Evolutionary conservation across 1,284 basidiomycete species (phyloP), one percentile per base, ranked within the genome.

Genomic region (Puccinia horiana): DNA sequence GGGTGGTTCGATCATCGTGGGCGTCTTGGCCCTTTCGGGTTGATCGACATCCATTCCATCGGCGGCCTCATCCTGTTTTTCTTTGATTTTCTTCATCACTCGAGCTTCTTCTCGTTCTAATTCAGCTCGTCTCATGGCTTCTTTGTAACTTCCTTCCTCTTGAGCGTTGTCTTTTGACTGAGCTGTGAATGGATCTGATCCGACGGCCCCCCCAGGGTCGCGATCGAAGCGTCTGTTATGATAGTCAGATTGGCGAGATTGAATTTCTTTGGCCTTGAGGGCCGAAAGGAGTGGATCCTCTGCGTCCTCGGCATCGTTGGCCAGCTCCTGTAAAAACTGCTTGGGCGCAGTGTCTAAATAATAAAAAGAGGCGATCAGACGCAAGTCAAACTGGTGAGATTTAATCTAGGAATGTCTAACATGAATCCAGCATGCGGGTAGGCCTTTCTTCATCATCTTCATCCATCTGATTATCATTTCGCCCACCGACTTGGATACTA

Each of bases 251-350:
- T 98, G 95, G 65, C 97, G 91, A 67, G 93, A 90, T 26, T 96
- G 94, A 86, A 99, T 95, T 89, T 98, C 96, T 84, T 94, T 93
- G 86, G 93, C 92, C 83, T 92, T 93, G 54, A 95, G 93, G 44
- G 94, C 94, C 88, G 96, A 94, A 81, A 93, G 93, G 86, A 99
- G 96, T 18, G 94, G 95, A 87, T 99, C 96, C 85, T 93, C 89
- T 86, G 94, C 90, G 86, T 96, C 94, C 87, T 95, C 93, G 86
- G 96, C 95, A 40, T 93, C 94, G 83, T 95, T 92, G 69, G 92
- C 93, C 85, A 98, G 98, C 88, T 99, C 97, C 88, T 95, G 91
- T 47, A 98, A 90, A 75, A 99, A 90, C 83, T 99, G 96, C 89
- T 95, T 96, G 11, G 96, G 95, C 61, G 91, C 95, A 76, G 95